These are phyloP conservation scores for Neurospora sp. DNA, from an alignment of 495 filamentous ascomycete species.

Conservation along the genomic window DNA sequence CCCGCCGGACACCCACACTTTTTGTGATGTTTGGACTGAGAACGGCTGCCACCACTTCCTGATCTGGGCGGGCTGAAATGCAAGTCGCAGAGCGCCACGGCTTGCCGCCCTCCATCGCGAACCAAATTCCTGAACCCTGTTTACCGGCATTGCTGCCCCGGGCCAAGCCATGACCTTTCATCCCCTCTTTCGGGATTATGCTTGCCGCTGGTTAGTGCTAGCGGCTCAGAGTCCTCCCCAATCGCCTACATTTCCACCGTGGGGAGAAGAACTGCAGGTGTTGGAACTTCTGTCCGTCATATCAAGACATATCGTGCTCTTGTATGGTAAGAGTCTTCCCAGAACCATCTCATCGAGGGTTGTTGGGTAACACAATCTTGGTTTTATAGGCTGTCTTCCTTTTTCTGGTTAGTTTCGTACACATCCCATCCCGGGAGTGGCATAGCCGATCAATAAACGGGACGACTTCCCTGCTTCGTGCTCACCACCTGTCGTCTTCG, in stretches of 20 bases:
- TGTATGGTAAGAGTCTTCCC: not conserved
- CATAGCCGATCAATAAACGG: not conserved
- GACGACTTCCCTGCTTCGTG: not conserved
- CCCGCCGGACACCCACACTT: not conserved
- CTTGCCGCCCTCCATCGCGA: not conserved
- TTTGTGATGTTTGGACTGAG: not conserved
- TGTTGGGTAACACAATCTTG: not conserved
- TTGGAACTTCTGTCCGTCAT: not conserved
- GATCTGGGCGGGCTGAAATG: slow-evolving; percentile 13
- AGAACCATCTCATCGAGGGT: not conserved
- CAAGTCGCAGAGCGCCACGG: slow-evolving; percentile 5
- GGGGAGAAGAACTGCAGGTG: not conserved
- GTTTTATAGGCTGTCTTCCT: not conserved
- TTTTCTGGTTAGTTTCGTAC: not conserved
- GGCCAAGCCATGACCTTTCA: not conserved
- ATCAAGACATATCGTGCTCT: not conserved
- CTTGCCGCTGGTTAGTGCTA: not conserved
- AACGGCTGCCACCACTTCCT: slow-evolving; percentile 3
- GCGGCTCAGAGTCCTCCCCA: not conserved
- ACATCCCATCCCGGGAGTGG: not conserved
- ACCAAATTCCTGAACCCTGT: not conserved
- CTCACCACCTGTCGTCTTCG: not conserved
- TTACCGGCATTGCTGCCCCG: not conserved
- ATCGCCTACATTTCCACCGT: not conserved
- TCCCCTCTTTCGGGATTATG: not conserved